Evolutionary conservation across 2,329 filamentous ascomycete genomes (phyloP), one percentile per base, ranked within the genome.

Genomic region (Fusarium liriodendri): DNA sequence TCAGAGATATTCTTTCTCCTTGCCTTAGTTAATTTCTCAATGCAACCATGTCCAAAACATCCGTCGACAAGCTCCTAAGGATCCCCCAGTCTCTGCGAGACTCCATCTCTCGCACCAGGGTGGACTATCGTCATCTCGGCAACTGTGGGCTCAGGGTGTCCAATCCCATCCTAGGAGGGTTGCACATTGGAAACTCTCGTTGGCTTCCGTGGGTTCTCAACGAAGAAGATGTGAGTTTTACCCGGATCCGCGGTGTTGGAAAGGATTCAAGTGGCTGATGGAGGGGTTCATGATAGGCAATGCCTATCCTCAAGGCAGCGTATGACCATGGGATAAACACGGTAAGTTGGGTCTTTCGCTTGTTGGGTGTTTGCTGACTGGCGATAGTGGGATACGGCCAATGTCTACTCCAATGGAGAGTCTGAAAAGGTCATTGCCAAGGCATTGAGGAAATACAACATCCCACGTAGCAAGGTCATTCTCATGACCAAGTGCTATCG

Each of bases 401-500:
- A 89, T 66, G 79, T 85, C 2, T 91, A 91, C 79, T 89, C 86
- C 45, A 90, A 89, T 69, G 89, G 89, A 33, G 81, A 79, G 5
- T 87, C 85, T 1, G 89, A 91, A 76, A 79, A 82, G 20, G 84
- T 90, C 38, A 84, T 90, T 32, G 89, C 85, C 68, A 89, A 89
- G 73, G 89, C 89, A 0, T 86, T 92, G 77, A 87, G 88, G 75
- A 85, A 89, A 69, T 90, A 87, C 80, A 81, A 85, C 25, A 86
- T 91, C 57, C 87, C 87, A 0, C 85, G 90, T 3, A 82, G 89
- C 45, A 89, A 88, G 73, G 78, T 92, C 5, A 84, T 89, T 20
- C 85, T 92, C 60, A 80, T 90, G 70, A 88, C 88, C n/a, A 92
- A 92, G 79, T 87, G 87, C 70, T 87, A 76, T 75, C 85, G 81